phyloP scores from a whole-genome alignment of 208 protist species.

The Balamuthia mandrillaris region DNA sequence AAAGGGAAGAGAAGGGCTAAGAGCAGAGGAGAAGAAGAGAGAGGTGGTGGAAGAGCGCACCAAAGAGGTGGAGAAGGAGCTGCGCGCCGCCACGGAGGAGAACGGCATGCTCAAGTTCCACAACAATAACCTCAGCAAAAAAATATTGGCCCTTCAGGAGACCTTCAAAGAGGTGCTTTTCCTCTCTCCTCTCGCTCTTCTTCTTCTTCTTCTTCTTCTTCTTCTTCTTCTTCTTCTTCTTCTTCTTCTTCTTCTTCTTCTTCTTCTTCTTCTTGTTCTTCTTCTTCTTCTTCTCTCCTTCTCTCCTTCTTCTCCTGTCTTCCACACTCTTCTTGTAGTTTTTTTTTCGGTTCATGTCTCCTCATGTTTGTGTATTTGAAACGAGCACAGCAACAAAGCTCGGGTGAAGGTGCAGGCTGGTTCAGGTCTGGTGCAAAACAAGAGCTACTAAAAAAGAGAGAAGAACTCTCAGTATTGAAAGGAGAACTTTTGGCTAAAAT shows the following conservation, averaged over 20 bases:
- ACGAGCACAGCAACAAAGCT: neutral
- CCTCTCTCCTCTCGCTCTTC: neutral
- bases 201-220: too few relatives aligned
- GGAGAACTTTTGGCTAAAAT: neutral
- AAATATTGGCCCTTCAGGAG: neutral
- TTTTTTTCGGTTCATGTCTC: neutral
- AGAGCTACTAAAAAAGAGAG: conserved; percentile 4
- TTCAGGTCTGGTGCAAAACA: neutral
- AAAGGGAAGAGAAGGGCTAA: neutral
- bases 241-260: too few relatives aligned
- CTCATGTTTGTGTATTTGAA: neutral
- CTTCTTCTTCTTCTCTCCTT: too few relatives aligned
- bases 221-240: too few relatives aligned
- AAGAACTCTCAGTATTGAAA: neutral
- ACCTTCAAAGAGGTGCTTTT: conserved; percentile 3
- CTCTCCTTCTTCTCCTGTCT: too few relatives aligned
- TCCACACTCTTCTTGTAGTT: too few relatives aligned
- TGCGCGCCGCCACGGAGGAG: neutral
- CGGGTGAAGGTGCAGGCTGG: neutral
- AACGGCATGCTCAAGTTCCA: conserved; percentile 22
- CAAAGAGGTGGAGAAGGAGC: conserved; percentile 1
- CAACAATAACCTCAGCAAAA: conserved; percentile 17
- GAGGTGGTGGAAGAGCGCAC: neutral
- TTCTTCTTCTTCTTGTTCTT: too few relatives aligned
- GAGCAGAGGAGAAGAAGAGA: neutral